Base-by-base conservation (phyloP, 2,329 filamentous ascomycete species). In the Nannizziopsis arthrosporioides region DNA sequence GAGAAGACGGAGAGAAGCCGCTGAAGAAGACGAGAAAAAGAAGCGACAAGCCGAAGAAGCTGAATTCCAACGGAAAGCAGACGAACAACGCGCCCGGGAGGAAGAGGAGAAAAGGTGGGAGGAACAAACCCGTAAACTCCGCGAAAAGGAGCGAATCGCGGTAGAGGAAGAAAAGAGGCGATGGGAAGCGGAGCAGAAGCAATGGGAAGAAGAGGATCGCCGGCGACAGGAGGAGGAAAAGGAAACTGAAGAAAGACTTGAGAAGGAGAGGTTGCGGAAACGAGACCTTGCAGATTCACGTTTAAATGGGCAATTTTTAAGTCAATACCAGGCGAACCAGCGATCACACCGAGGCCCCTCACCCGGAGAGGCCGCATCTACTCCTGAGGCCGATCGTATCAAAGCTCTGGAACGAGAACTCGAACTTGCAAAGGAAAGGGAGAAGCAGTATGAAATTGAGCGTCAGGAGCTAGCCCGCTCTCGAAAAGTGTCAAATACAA, bases 281-380 rank as follows among this genome's bases (percentile, higher is more conserved):
- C 74, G 78, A 52, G 73, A 71, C 18, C 71, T 70, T 53, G 82
- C 77, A 58, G 81, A 88, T 57, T 73, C 75, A 34, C 78, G 81
- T 53, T 72, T 94, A 17, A 82, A 81, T 51, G 88, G 88, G 2
- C 88, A 94, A 61, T 89, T 82, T 57, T 74, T 94, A 44, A 90
- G 85, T 60, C 84, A 94, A 61, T 94, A 94, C 62, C 83, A 86
- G 62, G 80, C 82, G 15, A 81, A 86, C 55, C 80, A 84, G 61
- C 64, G 72, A 52, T 59, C 64, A 47, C 55, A 58, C 49, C 61
- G 60, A 56, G 58, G 57, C 62, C 60, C 59, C 53, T 66, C 60
- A 15, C 65, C 61, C 19, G 65, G 65, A 37, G 63, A 60, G 41
- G 65, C 63, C 14, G 70, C 72, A 47, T 32, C 48, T n/a, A 70